Evolutionary conservation across 2,329 filamentous ascomycete genomes (phyloP).

Genomic region (Chaetomiaceae sp.): DNA sequence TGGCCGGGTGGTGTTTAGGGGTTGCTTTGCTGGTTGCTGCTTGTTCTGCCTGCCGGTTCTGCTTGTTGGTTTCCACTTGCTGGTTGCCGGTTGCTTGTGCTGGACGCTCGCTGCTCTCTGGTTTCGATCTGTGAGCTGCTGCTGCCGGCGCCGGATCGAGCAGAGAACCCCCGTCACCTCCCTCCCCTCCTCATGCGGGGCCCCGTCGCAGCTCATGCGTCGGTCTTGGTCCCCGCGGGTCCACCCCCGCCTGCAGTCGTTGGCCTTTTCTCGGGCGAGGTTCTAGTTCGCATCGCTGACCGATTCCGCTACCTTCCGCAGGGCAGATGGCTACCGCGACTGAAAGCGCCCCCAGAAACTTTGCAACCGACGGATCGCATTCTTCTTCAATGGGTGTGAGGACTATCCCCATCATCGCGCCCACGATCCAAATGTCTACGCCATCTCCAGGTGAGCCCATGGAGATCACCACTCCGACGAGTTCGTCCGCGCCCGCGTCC

Average conservation of each 20-base stretch:
- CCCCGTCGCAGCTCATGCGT: background rate
- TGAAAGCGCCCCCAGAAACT: constrained; percentile 45
- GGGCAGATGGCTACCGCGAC: constrained; percentile 50
- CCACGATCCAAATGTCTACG: constrained; percentile 55
- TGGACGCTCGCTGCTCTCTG: no score
- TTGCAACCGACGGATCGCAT: constrained; percentile 37
- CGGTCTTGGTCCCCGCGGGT: background rate
- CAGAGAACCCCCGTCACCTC: no score
- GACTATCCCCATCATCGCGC: constrained; percentile 53
- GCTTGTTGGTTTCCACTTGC: no score
- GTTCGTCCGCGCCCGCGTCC: constrained; percentile 40
- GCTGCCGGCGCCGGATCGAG: background rate
- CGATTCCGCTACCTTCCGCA: constrained; percentile 21
- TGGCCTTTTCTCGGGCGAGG: constrained; percentile 2
- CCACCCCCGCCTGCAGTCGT: background rate
- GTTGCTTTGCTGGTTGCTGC: background rate
- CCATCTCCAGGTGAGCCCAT: constrained; percentile 56
- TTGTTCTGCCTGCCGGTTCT: no score
- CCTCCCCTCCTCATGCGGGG: no score
- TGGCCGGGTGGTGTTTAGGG: background rate
- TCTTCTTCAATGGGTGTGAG: constrained; percentile 45
- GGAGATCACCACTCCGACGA: constrained; percentile 54
- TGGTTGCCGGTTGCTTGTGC: no score
- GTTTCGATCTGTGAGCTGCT: background rate
- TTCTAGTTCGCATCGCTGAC: constrained; percentile 20